Evolutionary conservation across 2,329 filamentous ascomycete species (phyloP).

Genomic region (Dothidotthia symphoricarpi): DNA sequence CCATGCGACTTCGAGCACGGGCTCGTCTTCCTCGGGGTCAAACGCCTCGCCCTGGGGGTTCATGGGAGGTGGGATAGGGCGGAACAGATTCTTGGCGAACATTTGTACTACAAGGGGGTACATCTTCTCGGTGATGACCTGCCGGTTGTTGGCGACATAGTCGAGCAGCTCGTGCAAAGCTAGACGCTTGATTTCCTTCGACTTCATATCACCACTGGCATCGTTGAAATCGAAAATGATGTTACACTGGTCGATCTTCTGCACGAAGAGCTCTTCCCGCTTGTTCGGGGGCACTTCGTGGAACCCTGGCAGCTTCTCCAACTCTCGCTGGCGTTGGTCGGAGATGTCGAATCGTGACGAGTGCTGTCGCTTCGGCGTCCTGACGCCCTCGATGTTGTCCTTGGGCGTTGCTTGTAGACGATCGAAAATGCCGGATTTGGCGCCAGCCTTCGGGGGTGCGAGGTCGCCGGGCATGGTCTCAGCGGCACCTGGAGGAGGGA

Average conservation of each 20-base stretch:
- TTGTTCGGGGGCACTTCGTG: slow-evolving; percentile 95
- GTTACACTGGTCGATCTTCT: slow-evolving; percentile 99
- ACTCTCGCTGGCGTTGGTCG: slow-evolving; percentile 79
- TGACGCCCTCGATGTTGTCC: slow-evolving; percentile 90
- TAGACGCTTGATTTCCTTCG: slow-evolving; percentile 97
- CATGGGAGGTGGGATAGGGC: slow-evolving; percentile 93
- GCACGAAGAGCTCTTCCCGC: slow-evolving; percentile 96
- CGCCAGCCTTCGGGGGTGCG: slow-evolving; percentile 84
- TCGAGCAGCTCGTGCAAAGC: slow-evolving; percentile 94
- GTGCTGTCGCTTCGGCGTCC: slow-evolving; percentile 94
- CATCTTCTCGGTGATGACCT: slow-evolving; percentile 98
- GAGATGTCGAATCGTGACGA: slow-evolving; percentile 98
- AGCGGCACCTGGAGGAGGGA: slow-evolving; percentile 85
- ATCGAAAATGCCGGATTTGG: slow-evolving; percentile 86
- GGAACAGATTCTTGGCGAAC: slow-evolving; percentile 98
- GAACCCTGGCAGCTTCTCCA: slow-evolving; percentile 96
- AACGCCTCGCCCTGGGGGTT: slow-evolving; percentile 98
- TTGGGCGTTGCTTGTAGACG: slow-evolving; percentile 90
- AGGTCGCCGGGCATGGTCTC: slow-evolving; percentile 99
- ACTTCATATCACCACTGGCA: slow-evolving; percentile 97
- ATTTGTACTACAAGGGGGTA: slow-evolving; percentile 98
- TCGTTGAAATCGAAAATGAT: slow-evolving; percentile 99
- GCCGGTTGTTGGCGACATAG: slow-evolving; percentile 97
- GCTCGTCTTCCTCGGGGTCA: slow-evolving; percentile 97
- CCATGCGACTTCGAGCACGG: slow-evolving; percentile 96